phyloP scores from a whole-genome alignment of 345 rosid species.

The Lenwebbia sp. region DNA sequence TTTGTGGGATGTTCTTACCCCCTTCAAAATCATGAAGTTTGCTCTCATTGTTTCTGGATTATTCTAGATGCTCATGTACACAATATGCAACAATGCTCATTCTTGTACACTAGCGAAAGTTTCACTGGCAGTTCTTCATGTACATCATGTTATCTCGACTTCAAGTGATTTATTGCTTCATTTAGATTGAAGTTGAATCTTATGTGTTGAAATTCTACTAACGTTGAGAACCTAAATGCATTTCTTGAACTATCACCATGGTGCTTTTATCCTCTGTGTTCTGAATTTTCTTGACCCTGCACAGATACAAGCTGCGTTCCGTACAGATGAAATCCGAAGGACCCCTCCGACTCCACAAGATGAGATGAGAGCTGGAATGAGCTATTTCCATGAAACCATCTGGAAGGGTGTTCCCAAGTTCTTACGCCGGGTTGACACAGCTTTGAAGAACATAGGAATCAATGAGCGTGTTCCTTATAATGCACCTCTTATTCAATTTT shows the following conservation, averaged over 20 bases:
- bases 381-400: constrained; percentile 97
- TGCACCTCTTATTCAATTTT: constrained; percentile 96
- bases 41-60: background rate
- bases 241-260: background rate
- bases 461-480: constrained; percentile 91
- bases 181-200: background rate
- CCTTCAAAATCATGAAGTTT: background rate
- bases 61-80: background rate
- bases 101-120: background rate
- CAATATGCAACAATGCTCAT: background rate
- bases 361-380: constrained; percentile 99
- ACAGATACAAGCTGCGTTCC: constrained; percentile 99
- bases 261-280: background rate
- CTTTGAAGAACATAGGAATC: constrained; percentile 91
- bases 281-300: background rate
- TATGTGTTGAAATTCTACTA: background rate
- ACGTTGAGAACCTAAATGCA: background rate
- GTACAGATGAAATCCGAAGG: constrained; percentile 99
- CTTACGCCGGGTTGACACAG: constrained; percentile 97
- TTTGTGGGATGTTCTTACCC: background rate
- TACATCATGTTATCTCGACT: background rate
- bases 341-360: constrained; percentile 98
- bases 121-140: background rate
- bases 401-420: constrained; percentile 99
- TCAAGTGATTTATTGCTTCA: background rate